phyloP scores from a whole-genome alignment of 371 early-diverging fungal genomes.

The Modicella reniformis region DNA sequence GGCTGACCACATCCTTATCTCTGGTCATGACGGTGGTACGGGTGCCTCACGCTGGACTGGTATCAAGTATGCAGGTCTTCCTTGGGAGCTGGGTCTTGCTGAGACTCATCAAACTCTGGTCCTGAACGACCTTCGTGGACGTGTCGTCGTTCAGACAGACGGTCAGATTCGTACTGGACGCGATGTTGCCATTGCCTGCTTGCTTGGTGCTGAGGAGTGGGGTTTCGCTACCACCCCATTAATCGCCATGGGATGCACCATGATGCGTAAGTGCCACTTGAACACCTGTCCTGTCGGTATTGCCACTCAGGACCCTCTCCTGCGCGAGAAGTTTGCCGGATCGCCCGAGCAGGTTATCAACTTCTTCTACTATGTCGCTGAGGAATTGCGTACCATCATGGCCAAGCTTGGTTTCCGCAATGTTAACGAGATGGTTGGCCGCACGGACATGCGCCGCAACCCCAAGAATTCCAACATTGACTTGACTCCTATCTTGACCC shows the following conservation, averaged over 20 bases:
- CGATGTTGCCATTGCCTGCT: constrained; percentile 93
- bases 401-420: constrained; percentile 92
- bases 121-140: constrained; percentile 92
- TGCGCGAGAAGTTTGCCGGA: constrained; percentile 94
- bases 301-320: constrained; percentile 94
- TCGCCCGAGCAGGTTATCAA: constrained; percentile 95
- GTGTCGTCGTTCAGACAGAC: constrained; percentile 95
- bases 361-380: constrained; percentile 96
- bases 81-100: constrained; percentile 96
- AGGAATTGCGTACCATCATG: constrained; percentile 92
- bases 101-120: constrained; percentile 97
- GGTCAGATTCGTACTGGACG: constrained; percentile 97
- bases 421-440: constrained; percentile 95
- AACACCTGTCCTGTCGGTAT: constrained; percentile 97
- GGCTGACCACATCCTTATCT: constrained; percentile 95
- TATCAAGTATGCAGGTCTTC: constrained; percentile 96
- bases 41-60: constrained; percentile 97
- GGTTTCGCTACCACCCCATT: constrained; percentile 97
- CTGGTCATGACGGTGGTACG: constrained; percentile 97
- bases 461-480: constrained; percentile 89
- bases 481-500: constrained; percentile 86
- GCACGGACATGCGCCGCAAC: constrained; percentile 80
- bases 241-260: constrained; percentile 96
- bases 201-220: constrained; percentile 98
- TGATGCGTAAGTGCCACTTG: constrained; percentile 93